Base-by-base conservation (phyloP, 345 rosid species). In the Physaria fendleri region DNA sequence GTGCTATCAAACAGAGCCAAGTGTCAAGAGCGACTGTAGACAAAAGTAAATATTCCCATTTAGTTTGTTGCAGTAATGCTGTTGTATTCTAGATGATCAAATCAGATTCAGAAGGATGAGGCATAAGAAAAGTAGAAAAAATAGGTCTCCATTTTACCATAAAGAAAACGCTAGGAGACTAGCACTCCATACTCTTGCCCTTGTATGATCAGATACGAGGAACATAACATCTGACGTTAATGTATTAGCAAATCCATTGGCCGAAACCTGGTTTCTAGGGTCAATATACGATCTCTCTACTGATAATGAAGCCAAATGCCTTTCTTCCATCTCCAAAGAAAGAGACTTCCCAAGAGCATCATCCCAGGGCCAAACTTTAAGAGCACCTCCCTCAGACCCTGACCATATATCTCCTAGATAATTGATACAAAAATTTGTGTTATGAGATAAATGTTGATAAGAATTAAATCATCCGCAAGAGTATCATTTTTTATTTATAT, bases 321-420 rank as follows among this genome's bases (percentile, higher is more conserved):
- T 80, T 64, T 84, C 72, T 50, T 80, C 95, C 44, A 65, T n/a
- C n/a, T 73, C 68, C 23, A 74, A 72, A 57, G 82, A 77, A 12
- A 88, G 75, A 54, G 93, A 81, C 68, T 78, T 80, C 58, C 75
- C 82, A 34, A 88, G 79, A 66, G 75, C 68, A 53, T 88, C 95
- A 60, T 92, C 95, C 95, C 97, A 88, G 9, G 90, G 95, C 93
- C 95, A 92, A 48, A 86, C 62, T 75, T 78, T 86, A 14, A 92
- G 73, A 65, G 65, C 66, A 27, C 98, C 98, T 35, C 87, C 84
- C 77, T 88, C 98, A 4, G 87, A 80, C 61, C 98, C 97, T 14
- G 98, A 86, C 98, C 98, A 92, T 46, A 92, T 32, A 74, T 92
- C 98, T 62, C 98, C 97, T 90, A 71, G 5, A 71, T 2, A 64